Evolutionary conservation across 2,329 filamentous ascomycete genomes (phyloP).

Genomic region (Venturia nashicola): DNA sequence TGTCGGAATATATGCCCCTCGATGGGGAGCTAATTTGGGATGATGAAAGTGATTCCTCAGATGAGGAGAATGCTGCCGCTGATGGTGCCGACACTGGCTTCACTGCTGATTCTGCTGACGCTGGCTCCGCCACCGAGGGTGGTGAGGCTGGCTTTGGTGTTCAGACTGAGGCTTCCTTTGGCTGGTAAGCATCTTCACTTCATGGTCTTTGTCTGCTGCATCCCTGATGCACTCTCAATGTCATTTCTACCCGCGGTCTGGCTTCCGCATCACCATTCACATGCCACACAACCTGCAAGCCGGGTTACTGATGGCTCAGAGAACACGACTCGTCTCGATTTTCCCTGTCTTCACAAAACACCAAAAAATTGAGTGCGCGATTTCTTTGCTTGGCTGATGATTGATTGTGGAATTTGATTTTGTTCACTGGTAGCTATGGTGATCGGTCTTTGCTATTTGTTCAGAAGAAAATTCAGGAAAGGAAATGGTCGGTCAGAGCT

Average conservation of each 20-base stretch:
- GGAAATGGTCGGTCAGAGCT: background rate
- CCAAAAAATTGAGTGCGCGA: background rate
- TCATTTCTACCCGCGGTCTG: background rate
- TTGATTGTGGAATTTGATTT: background rate
- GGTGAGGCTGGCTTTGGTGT: background rate
- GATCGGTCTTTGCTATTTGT: background rate
- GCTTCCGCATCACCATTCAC: background rate
- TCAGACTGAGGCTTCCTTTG: background rate
- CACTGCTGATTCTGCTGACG: background rate
- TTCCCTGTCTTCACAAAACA: background rate
- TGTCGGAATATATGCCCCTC: conserved; percentile 51
- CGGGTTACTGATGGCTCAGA: background rate
- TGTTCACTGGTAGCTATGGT: background rate
- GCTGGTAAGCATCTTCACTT: background rate
- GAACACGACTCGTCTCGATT: background rate
- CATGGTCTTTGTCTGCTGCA: background rate
- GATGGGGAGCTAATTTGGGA: conserved; percentile 39
- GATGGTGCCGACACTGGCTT: conserved; percentile 1
- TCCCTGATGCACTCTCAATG: background rate
- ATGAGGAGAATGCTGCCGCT: conserved; percentile 29
- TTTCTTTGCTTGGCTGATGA: background rate
- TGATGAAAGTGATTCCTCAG: conserved; percentile 27
- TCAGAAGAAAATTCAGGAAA: background rate
- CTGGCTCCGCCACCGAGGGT: background rate
- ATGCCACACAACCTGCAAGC: background rate